phyloP scores from a whole-genome alignment of 345 rosid genomes.

The Corchorus olitorius region DNA sequence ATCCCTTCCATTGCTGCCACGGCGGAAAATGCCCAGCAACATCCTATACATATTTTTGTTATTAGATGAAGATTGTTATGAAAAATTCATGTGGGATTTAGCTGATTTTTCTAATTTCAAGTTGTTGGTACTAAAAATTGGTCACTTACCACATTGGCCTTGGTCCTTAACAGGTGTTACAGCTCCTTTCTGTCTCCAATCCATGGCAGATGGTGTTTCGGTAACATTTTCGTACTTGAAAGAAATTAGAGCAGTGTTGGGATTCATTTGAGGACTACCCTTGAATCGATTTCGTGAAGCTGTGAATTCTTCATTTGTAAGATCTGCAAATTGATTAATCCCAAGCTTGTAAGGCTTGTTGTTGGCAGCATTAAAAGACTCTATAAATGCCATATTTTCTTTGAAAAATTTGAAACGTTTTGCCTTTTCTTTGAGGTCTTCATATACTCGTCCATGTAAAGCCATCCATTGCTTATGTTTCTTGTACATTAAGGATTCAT shows the following conservation, averaged over 20 bases:
- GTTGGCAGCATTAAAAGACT: constrained; percentile 33
- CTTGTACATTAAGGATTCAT: constrained; percentile 12
- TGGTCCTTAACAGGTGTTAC: constrained; percentile 56
- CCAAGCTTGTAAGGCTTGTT: constrained; percentile 44
- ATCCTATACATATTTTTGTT: constrained; percentile 25
- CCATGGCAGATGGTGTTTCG: constrained; percentile 35
- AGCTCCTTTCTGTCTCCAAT: constrained; percentile 58
- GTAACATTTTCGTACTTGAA: constrained; percentile 43
- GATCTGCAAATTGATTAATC: constrained; percentile 48
- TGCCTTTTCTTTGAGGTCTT: constrained; percentile 30
- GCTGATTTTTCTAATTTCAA: no score
- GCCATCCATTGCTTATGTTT: constrained; percentile 41
- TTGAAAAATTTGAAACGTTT: constrained; percentile 42
- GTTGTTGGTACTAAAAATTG: no score
- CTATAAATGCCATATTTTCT: constrained; percentile 37
- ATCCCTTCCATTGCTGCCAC: constrained; percentile 52
- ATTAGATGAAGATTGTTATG: background rate
- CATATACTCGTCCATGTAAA: constrained; percentile 32
- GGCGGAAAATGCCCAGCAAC: constrained; percentile 52
- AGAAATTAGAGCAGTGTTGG: constrained; percentile 20
- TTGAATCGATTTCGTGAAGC: constrained; percentile 37
- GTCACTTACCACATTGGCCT: constrained; percentile 49
- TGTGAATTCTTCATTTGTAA: constrained; percentile 48
- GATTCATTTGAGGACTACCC: constrained; percentile 21
- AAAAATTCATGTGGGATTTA: no score